Conservation (phyloP, 2,329 filamentous ascomycete genomes). For the Arthrobotrys pseudoclavata region DNA sequence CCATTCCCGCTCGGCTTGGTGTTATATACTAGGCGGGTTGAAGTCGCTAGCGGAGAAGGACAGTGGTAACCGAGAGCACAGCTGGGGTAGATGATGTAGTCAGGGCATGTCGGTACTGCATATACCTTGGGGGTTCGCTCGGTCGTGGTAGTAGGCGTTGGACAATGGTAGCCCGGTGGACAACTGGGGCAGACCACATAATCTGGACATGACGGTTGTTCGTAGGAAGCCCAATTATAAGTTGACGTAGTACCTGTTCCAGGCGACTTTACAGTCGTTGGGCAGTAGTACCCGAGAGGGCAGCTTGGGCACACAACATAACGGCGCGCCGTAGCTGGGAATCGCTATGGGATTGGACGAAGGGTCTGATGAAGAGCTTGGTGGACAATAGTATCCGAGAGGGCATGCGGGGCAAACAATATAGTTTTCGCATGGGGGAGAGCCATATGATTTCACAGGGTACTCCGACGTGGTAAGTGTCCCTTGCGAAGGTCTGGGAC, state of each 20-base stretch:
- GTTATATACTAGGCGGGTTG: constrained; percentile 23
- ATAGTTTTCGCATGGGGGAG: constrained; percentile 25
- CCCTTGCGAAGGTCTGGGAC: constrained; percentile 12
- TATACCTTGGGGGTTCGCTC: constrained; percentile 2
- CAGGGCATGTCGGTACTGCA: constrained; percentile 25
- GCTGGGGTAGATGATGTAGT: constrained; percentile 41
- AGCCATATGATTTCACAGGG: constrained; percentile 19
- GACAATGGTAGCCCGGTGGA: constrained; percentile 40
- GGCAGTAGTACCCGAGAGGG: constrained; percentile 38
- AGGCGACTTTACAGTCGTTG: neutral
- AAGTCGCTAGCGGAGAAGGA: constrained; percentile 3
- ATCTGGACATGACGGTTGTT: constrained; percentile 46
- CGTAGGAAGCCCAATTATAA: constrained; percentile 49
- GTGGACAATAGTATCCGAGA: constrained; percentile 19
- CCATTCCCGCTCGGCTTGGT: neutral
- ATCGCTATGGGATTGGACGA: neutral
- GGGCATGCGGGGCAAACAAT: constrained; percentile 22
- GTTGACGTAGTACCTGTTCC: neutral
- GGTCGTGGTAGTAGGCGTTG: constrained; percentile 2
- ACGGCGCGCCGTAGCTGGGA: constrained; percentile 9
- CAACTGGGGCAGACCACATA: constrained; percentile 54
- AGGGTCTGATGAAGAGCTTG: neutral
- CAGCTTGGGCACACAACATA: constrained; percentile 44
- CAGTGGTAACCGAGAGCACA: constrained; percentile 48
- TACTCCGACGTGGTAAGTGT: neutral